A percentile compares a stretch with the other conserved stretches of the same genome.
Evolutionary conservation across 768 basidiomycete species (phyloP).

Genomic region (Goffeauzyma gilvescens): DNA sequence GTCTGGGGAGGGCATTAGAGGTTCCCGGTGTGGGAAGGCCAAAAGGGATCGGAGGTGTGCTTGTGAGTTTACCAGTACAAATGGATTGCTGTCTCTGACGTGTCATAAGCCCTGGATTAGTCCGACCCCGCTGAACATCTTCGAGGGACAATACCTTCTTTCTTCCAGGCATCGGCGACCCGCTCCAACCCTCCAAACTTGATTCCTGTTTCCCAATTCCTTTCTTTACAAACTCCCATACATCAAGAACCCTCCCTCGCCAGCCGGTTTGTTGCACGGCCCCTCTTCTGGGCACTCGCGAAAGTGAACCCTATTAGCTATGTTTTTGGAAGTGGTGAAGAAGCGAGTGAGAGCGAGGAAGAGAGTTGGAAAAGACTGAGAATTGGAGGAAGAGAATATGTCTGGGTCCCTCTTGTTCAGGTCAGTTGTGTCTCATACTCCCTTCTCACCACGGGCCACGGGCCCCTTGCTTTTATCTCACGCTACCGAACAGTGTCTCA

Average conservation of each 20-base stretch:
- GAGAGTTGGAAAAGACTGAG: conserved; percentile 21
- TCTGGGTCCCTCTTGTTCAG: too few relatives aligned
- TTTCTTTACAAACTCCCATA: conserved; percentile 20
- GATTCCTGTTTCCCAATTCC: conserved; percentile 18
- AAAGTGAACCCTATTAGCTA: conserved; percentile 28
- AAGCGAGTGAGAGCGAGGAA: conserved; percentile 18
- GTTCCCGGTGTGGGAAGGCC: conserved; percentile 17
- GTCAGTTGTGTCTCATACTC: too few relatives aligned
- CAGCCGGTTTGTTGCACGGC: conserved; percentile 22
- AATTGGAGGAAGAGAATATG: conserved; percentile 18
- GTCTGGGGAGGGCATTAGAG: conserved; percentile 16
- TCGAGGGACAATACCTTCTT: too few relatives aligned
- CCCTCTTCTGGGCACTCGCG: conserved; percentile 30
- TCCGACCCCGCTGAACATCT: too few relatives aligned
- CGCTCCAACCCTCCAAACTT: conserved; percentile 13
- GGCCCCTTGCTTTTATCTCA: too few relatives aligned
- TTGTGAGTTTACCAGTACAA: conserved; percentile 24
- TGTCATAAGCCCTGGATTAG: too few relatives aligned
- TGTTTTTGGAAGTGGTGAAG: conserved; percentile 5
- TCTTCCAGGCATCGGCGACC: conserved; percentile 14
- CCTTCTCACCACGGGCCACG: too few relatives aligned
- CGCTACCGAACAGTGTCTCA: too few relatives aligned
- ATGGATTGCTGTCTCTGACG: too few relatives aligned
- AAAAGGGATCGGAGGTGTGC: conserved; percentile 27
- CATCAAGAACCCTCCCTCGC: conserved; percentile 18